Evolutionary conservation across 768 basidiomycete genomes (phyloP), one percentile per base, ranked within the genome.

Genomic region (Pholiota microspora): DNA sequence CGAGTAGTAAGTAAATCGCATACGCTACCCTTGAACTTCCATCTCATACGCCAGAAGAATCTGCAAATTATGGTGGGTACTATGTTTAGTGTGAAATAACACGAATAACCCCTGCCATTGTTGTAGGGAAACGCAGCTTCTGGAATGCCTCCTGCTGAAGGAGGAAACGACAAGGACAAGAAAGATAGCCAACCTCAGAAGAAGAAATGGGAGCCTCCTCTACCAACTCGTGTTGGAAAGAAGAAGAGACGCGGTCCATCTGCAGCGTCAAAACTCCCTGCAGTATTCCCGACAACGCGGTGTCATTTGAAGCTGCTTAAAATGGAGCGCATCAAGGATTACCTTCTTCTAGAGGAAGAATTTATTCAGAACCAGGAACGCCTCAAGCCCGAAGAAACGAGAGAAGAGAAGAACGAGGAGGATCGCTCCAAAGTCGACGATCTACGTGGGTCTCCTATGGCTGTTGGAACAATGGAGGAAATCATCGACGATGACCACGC

Each of bases 161-260:
- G 59, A 18, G 57, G 62, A 49, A 65, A 69, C 46, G 70, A 73
- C 57, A 76, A 77, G 60, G 77, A 74, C 68, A 81, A 78, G 70
- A 80, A 76, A 69, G 76, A 79, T 71, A 73, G 68, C 64, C 71
- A 81, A 73, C 74, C 77, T 15, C 77, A 84, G 64, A 83, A 86
- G 73, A 97, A 98, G 84, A 95, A 96, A 76, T 98, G 95, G 94
- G 96, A 98, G 70, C 94, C 96, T 7, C 96, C 96, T 64, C 83
- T 97, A 55, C 95, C 96, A 12, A 97, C 96, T 44, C 89, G 93
- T 56, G 92, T 98, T 31, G 95, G 95, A 45, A 97, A 95, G 83
- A 95, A 94, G 84, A 98, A 94, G 78, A 83, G 84, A 78, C 83
- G 87, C 56, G 95, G 96, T n/a, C 95, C 96, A 4, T 86, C 92